These are phyloP conservation scores for Ustilago tritici DNA, from an alignment of 1,284 basidiomycete species.

Conservation along the genomic window DNA sequence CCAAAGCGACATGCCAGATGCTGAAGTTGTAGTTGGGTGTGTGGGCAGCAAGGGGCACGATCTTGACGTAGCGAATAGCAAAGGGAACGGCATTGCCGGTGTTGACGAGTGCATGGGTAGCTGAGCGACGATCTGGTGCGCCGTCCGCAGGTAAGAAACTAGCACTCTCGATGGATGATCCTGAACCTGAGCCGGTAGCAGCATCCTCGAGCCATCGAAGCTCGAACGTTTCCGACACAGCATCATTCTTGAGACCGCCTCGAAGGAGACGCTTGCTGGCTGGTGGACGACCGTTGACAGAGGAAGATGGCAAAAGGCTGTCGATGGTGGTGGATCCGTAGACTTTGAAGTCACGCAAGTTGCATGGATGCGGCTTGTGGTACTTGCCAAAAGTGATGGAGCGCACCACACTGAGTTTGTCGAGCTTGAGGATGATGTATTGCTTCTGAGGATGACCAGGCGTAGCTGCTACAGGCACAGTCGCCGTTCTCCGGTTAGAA, in stretches of 20 bases:
- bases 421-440: constrained; percentile 68
- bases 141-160: constrained; percentile 39
- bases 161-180: constrained; percentile 31
- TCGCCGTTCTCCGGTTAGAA: constrained; percentile 10
- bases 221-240: constrained; percentile 57
- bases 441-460: constrained; percentile 51
- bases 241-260: constrained; percentile 68
- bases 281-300: constrained; percentile 36
- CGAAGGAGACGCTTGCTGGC: constrained; percentile 58
- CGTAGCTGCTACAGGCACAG: constrained; percentile 10
- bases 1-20: constrained; percentile 69
- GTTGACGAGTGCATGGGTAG: constrained; percentile 39
- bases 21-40: constrained; percentile 69
- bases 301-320: constrained; percentile 38
- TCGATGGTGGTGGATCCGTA: constrained; percentile 64
- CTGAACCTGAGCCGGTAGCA: constrained; percentile 45
- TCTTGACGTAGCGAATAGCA: constrained; percentile 63
- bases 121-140: constrained; percentile 42
- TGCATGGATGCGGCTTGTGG: constrained; percentile 69
- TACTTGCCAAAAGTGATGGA: constrained; percentile 69
- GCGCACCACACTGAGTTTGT: constrained; percentile 59
- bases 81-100: constrained; percentile 54
- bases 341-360: constrained; percentile 68
- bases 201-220: constrained; percentile 52
- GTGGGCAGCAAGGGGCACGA: constrained; percentile 68